phyloP scores from a whole-genome alignment of 805 yeast species.

The Babjeviella inositovora region DNA sequence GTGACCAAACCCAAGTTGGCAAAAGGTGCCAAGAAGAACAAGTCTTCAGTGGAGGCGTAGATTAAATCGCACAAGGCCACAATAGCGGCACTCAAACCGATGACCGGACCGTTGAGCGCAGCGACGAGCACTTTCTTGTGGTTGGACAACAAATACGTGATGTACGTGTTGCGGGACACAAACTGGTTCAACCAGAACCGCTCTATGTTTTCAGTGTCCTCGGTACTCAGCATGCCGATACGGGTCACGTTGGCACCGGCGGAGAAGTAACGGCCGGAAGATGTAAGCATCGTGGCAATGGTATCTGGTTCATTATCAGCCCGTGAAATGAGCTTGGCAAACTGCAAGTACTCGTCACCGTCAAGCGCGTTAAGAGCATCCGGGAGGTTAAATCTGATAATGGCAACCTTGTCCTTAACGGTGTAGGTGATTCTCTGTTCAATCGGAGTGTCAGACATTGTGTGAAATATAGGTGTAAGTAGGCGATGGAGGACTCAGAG shows the following conservation, averaged over 20 bases:
- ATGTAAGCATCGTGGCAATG: constrained; percentile 45
- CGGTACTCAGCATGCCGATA: constrained; percentile 8
- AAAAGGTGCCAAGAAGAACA: constrained; percentile 58
- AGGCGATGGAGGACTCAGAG: too few relatives aligned
- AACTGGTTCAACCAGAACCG: constrained; percentile 38
- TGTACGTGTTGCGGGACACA: constrained; percentile 53
- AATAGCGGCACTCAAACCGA: constrained; percentile 64
- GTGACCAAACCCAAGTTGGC: constrained; percentile 70
- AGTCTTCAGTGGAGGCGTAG: constrained; percentile 43
- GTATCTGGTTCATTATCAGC: constrained; percentile 53
- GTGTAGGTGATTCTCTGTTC: too few relatives aligned
- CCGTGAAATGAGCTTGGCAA: constrained; percentile 40
- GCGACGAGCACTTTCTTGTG: constrained; percentile 58
- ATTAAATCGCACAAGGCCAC: constrained; percentile 66
- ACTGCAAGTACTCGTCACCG: constrained; percentile 41
- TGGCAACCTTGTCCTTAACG: constrained; percentile 30
- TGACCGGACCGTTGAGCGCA: constrained; percentile 77
- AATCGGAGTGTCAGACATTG: too few relatives aligned
- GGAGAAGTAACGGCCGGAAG: constrained; percentile 63
- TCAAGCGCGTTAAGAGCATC: constrained; percentile 48
- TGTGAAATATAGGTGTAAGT: too few relatives aligned
- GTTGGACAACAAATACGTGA: constrained; percentile 51
- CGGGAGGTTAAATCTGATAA: constrained; percentile 56
- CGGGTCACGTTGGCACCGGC: constrained; percentile 70
- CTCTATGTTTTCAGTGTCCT: constrained; percentile 6